These are phyloP conservation scores for Cyberlindnera mrakii DNA, from an alignment of 805 yeast genomes.

Conservation along the genomic window DNA sequence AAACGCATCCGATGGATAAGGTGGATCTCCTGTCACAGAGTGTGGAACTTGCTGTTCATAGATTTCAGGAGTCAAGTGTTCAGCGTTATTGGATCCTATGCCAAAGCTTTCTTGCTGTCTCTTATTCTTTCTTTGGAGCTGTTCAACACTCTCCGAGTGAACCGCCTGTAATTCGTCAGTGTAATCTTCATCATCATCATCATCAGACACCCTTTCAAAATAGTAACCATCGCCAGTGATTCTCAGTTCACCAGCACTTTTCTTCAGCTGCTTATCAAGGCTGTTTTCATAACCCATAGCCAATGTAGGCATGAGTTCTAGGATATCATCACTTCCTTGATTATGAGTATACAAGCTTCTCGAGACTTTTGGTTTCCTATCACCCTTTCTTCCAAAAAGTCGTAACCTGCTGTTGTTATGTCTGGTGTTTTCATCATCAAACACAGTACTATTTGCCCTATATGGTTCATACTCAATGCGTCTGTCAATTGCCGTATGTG, in stretches of 20 bases:
- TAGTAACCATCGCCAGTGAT: conserved; percentile 22
- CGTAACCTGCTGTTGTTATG: background rate
- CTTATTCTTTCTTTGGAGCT: background rate
- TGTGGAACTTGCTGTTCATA: too few relatives aligned
- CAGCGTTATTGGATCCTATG: too few relatives aligned
- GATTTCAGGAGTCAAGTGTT: too few relatives aligned
- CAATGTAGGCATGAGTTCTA: conserved; percentile 23
- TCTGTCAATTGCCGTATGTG: background rate
- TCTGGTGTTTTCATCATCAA: conserved; percentile 5
- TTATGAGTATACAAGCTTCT: conserved; percentile 7
- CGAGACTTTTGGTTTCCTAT: background rate
- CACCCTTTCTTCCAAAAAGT: too few relatives aligned
- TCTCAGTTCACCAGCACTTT: conserved; percentile 17
- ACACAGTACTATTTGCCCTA: conserved; percentile 9
- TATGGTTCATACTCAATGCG: conserved; percentile 7
- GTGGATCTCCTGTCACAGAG: too few relatives aligned
- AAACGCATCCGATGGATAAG: too few relatives aligned
- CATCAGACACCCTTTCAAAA: conserved; percentile 7
- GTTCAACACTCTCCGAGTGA: background rate
- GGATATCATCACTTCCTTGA: conserved; percentile 15
- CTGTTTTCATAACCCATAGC: conserved; percentile 25
- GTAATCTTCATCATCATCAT: background rate
- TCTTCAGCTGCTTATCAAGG: conserved; percentile 11
- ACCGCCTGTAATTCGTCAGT: background rate
- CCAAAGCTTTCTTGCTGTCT: too few relatives aligned